Base-by-base conservation (phyloP, 768 basidiomycete species). In the Agrocybe chaxingu region DNA sequence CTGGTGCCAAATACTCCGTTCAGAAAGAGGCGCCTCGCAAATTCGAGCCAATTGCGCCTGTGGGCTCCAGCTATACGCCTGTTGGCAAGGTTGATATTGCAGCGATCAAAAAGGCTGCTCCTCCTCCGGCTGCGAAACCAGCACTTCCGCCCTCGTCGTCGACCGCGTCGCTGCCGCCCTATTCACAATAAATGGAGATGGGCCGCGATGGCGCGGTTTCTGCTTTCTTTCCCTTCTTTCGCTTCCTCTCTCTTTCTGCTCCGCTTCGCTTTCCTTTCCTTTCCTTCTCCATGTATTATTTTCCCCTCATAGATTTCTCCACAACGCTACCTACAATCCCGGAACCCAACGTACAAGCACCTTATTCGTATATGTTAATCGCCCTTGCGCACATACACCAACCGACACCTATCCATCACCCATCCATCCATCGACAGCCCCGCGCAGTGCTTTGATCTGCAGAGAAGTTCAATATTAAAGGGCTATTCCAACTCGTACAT, bases 1-100 rank as follows among this genome's bases (percentile, higher is more conserved):
- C 90, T 9, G 93, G 93, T n/a, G 82, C 92, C 0, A 91, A 82
- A 59, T 98, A 98, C 67, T 87, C 89, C 3, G 75, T 82, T 1
- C 92, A 94, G 60, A 85, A 86, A 43, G 90, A 94, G 59, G 67
- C 74, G n/a, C 65, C 87, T 0, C 82, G 87, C 50, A 84, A 79
- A 59, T 76, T 75, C 47, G 87, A 92, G 55, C 87, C 89, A 4
- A 93, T 95, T 57, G 79, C 86, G 0, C 89, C 92, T 12, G 87
- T 88, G 3, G 87, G 90, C 8, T 84, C 87, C 0, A 82, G 65
- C 57, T 91, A 92, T 66, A 83, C 74, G 2, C 91, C 90, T 5
- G 73, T 91, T 13, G 90, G 90, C 12, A 82, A 74, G 51, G 78
- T 83, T 2, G 87, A 92, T 59, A 88, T 92, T 13, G 70, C 71